Evolutionary conservation across 148 eudicot species (phyloP), one percentile per base, ranked within the genome.

Genomic region (Hydrangea macrophylla): DNA sequence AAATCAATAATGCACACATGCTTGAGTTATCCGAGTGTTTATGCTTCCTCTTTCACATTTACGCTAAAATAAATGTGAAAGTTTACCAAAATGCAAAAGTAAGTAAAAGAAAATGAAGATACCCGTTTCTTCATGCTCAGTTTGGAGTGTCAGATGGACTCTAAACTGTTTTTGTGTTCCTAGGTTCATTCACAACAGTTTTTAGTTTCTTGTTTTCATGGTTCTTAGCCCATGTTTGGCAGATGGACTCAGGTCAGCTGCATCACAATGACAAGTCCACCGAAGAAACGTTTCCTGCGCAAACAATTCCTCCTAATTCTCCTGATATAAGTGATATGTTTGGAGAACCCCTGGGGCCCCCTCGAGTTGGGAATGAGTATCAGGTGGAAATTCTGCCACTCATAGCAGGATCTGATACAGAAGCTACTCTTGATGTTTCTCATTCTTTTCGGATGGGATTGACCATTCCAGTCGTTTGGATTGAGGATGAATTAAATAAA

Each of bases 331-430:
- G 68, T 62, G 69, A 64, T 32, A 64, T 23, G 20, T 73, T 50
- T 53, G 77, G 57, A 62, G 60, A 53, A 13, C 76, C 69, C 12
- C 42, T 32, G 56, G 32, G 42, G 36, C 39, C 9, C 32, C 61
- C 78, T 6, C 70, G 71, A 59, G 58, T 78, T 64, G 81, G 81
- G 13, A 45, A 59, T 53, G 67, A 73, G 9, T 69, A 73, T 58
- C 81, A 78, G 63, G 81, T 37, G 2, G 68, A 78, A 64, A 73
- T 78, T 64, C 81, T 78, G 55, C 51, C 70, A 6, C 6, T 73
- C 67, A 31, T 73, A 67, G 59, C 63, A 36, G 45, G 53, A 18
- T 50, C 72, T 11, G 70, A 75, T 37, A 32, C 64, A 51, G 68
- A 62, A 40, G 30, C 27, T 15, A 37, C 6, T 20, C 35, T 37